Evolutionary conservation across 2,329 filamentous ascomycete genomes (phyloP).

Genomic region (Colletotrichum caudatum): DNA sequence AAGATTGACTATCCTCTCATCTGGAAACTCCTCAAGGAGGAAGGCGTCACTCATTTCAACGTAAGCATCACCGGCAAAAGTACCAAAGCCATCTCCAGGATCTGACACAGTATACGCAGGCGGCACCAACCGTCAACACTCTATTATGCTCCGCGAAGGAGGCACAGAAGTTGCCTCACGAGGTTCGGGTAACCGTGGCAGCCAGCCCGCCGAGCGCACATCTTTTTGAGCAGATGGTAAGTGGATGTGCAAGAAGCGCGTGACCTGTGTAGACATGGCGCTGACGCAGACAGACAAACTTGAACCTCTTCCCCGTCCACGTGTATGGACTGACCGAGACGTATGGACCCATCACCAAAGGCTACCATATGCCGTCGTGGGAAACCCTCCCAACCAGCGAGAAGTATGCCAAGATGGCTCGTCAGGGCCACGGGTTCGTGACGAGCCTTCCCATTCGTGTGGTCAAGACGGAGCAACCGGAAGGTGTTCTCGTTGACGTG

Average conservation of each 20-base stretch:
- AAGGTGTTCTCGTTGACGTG: conserved; percentile 76
- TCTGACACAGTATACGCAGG: conserved; percentile 1
- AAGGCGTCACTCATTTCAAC: conserved; percentile 93
- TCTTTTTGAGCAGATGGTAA: conserved; percentile 92
- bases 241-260: conserved; percentile 15
- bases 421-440: conserved; percentile 93
- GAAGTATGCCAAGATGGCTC: conserved; percentile 89
- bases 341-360: conserved; percentile 95
- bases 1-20: conserved; percentile 96
- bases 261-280: not conserved
- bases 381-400: conserved; percentile 78
- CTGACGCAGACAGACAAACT: conserved; percentile 51
- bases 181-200: conserved; percentile 90
- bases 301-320: conserved; percentile 92
- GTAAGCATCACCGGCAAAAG: conserved; percentile 82
- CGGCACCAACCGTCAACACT: conserved; percentile 82
- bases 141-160: conserved; percentile 84
- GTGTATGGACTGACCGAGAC: conserved; percentile 92
- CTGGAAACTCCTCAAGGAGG: conserved; percentile 87
- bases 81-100: no score
- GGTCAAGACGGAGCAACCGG: conserved; percentile 81
- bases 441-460: conserved; percentile 82
- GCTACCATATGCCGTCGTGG: conserved; percentile 90
- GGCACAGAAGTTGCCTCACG: conserved; percentile 75
- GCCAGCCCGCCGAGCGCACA: conserved; percentile 90